phyloP scores from a whole-genome alignment of 148 eudicot species.

The Silene conica region DNA sequence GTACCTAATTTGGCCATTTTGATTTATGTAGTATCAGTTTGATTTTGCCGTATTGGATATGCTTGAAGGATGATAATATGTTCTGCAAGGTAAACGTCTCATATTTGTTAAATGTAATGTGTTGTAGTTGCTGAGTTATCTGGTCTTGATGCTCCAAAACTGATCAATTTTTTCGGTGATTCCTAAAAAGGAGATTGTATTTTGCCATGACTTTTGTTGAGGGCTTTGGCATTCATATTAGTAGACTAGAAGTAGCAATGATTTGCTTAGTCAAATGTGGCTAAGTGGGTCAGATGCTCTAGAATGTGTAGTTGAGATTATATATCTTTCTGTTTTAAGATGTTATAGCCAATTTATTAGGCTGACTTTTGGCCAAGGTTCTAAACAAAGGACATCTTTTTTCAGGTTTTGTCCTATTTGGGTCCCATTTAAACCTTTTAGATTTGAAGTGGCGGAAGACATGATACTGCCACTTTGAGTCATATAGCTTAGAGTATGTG shows the following conservation, averaged over 20 bases:
- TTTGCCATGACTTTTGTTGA: neutral
- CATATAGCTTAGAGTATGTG: slow-evolving; percentile 6
- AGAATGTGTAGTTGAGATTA: slow-evolving; percentile 10
- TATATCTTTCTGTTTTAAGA: slow-evolving; percentile 11
- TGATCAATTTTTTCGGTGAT: neutral
- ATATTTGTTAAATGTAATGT: neutral
- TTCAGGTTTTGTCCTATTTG: slow-evolving; percentile 4
- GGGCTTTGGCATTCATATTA: neutral
- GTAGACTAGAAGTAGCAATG: neutral
- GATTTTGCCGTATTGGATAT: neutral
- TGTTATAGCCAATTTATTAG: neutral
- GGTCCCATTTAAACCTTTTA: slow-evolving; percentile 20
- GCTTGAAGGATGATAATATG: neutral
- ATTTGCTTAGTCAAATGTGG: neutral
- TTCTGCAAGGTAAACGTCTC: slow-evolving; percentile 4
- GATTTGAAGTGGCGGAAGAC: slow-evolving; percentile 9
- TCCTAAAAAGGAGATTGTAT: neutral
- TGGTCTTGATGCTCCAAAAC: neutral
- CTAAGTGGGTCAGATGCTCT: neutral
- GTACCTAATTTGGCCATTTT: neutral
- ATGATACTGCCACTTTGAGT: neutral
- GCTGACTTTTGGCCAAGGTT: slow-evolving; percentile 19
- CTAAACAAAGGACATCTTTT: neutral
- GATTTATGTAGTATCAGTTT: neutral
- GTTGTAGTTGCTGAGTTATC: neutral